Base-by-base conservation (phyloP, 2,329 filamentous ascomycete genomes). In the Aspergillus carbonarius region DNA sequence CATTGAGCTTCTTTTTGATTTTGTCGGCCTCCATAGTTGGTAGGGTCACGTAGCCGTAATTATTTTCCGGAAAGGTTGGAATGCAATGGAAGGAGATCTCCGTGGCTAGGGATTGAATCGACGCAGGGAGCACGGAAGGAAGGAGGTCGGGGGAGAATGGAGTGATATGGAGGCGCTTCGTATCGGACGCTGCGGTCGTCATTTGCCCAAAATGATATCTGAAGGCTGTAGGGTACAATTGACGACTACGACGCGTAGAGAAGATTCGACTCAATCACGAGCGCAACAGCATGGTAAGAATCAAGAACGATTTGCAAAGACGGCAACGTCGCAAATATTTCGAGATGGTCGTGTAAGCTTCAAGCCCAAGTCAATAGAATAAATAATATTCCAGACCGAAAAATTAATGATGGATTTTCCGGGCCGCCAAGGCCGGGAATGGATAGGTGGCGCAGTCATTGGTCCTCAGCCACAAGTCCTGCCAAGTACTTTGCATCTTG, bases 41-140 rank as follows among this genome's bases (percentile, higher is more conserved):
- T 37, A 99, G 78, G 48, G 96, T 92, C 60, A 98, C 81, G 77
- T 90, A 99, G 57, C 93, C 95, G 85, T 92, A 99, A 54, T 85
- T 88, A 72, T 86, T 89, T 65, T 99, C 95, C 13, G 93, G 93
- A 63, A 96, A 96, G 0, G 93, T 93, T 70, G 92, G 85, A 65
- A 97, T 78, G 5, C 82, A 81, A 76, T 98, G 93, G 77, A 89
- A 97, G n/a, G 93, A 96, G 54, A 97, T 85, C 71, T 92, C 91
- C 61, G 86, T 86, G 18, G 91, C 91, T 47, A 80, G 79, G 13
- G 86, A 81, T 35, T 86, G 84, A 13, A 91, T 71, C 0, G 88
- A 83, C 0, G 88, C 81, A 20, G 91, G 87, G 49, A 99, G 76
- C 60, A 96, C 85, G 50, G 88, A 81, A 57, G 85, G 83, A 57